Conservation (phyloP, 768 basidiomycete genomes). For the Naganishia kalamii region DNA sequence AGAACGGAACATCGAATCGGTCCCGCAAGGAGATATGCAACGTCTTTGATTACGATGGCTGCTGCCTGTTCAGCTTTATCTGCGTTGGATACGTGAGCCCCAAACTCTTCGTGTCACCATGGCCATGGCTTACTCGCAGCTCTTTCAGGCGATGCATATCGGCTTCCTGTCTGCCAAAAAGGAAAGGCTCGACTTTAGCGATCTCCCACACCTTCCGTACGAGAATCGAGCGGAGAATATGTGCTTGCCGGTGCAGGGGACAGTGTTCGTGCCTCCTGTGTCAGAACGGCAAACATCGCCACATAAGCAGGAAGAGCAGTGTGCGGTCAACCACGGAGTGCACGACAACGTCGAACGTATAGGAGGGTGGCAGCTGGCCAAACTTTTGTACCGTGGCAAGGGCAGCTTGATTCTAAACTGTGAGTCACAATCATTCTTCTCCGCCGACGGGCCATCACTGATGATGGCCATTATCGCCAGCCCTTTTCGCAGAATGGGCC, state of each 20-base stretch:
- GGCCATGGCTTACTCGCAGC: too few species aligned
- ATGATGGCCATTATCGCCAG: background rate
- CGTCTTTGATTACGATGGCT: conserved; percentile 17
- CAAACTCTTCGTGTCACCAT: background rate
- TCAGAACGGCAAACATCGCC: background rate
- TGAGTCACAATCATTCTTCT: background rate
- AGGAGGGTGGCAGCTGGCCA: background rate
- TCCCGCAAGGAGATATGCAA: background rate
- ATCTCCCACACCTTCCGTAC: conserved; percentile 1
- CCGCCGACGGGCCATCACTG: too few species aligned
- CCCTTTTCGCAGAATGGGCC: background rate
- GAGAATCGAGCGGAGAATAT: background rate
- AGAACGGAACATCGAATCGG: background rate
- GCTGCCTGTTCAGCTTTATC: conserved; percentile 7
- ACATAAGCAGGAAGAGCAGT: too few species aligned
- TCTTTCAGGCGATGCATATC: background rate
- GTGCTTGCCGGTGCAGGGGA: background rate
- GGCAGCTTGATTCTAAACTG: background rate
- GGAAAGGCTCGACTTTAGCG: background rate
- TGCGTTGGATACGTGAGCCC: conserved; percentile 14
- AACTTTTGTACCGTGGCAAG: background rate
- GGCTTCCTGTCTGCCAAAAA: background rate
- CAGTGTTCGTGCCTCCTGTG: background rate
- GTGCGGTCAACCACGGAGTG: background rate
- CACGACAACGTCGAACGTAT: background rate